Evolutionary conservation across 805 yeast genomes (phyloP), one percentile per base, ranked within the genome.

Genomic region (Candida boleticola): DNA sequence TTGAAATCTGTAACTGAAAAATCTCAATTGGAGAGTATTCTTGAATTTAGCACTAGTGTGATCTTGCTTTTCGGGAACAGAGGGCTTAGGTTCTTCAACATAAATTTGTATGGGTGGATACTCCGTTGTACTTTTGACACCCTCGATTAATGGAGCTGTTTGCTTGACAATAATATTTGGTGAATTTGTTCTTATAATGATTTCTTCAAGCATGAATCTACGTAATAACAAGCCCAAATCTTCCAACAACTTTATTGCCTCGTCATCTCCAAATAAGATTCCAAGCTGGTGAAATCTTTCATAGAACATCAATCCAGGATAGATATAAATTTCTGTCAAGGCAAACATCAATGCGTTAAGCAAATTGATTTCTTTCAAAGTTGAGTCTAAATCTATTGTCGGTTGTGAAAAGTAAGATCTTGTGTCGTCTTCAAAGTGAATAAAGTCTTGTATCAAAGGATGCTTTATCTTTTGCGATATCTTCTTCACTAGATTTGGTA

Each of bases 31-130:
- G 2, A 77, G 60, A 0, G 83, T 63, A 51, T 85, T 85, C 48
- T 84, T 84, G 61, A 68, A 79, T 49, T 80, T 81, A 0, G 85
- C 77, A 31, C 79, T 70, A 0, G 78, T 74, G 31, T 71, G 73
- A 27, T 71, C 73, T 43, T 68, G 60, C 42, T 65, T 55, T 37
- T 57, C 45, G 20, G 55, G 53, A 31, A 18, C 16, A n/a, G 35
- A 31, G 9, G 35, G 11, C 29, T 67, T 50, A 0, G 79, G 80
- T 20, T 74, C 72, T 2, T 64, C 66, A 0, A 71, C 60, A 43
- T 68, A 70, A 6, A 79, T 65, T 35, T 73, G 69, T 13, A 72
- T 55, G 2, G 73, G 72, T 2, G 74, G 67, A 14, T 59, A 52
- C 9, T 66, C 68, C 14, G 49, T 57, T 13, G 55, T 55, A 7